Evolutionary conservation across 225 moss, liverwort and hornwort genomes (phyloP).

Genomic region (Antitrichia curtipendula): DNA sequence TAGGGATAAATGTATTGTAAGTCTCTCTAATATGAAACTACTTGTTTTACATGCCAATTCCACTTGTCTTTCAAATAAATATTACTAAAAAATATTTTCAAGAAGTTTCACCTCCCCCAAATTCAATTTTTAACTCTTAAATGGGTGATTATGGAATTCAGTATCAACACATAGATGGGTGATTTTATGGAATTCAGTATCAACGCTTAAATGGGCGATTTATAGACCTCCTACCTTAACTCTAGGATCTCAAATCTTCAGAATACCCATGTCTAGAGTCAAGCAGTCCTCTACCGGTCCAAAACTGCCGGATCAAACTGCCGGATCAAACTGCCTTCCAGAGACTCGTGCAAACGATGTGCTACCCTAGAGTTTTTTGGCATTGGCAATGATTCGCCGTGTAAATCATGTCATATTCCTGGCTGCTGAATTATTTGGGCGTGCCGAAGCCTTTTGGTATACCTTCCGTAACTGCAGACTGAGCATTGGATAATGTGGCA

Average conservation of each 20-base stretch:
- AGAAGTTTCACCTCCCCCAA: too few relatives aligned
- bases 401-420: neutral
- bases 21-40: neutral
- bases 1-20: neutral
- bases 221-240: too few relatives aligned
- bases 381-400: neutral
- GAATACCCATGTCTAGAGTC: too few relatives aligned
- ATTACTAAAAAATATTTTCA: too few relatives aligned
- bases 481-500: neutral
- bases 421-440: neutral
- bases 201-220: too few relatives aligned
- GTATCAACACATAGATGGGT: too few relatives aligned
- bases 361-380: neutral
- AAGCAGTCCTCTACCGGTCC: neutral
- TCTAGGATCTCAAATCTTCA: too few relatives aligned
- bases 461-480: neutral
- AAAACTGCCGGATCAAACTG: neutral
- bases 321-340: neutral
- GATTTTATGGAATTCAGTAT: too few relatives aligned
- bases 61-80: too few relatives aligned
- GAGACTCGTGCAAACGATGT: neutral
- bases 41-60: too few relatives aligned
- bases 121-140: too few relatives aligned
- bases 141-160: too few relatives aligned
- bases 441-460: neutral